Conservation (phyloP, 306 rosid species). For the Quercus glauca region DNA sequence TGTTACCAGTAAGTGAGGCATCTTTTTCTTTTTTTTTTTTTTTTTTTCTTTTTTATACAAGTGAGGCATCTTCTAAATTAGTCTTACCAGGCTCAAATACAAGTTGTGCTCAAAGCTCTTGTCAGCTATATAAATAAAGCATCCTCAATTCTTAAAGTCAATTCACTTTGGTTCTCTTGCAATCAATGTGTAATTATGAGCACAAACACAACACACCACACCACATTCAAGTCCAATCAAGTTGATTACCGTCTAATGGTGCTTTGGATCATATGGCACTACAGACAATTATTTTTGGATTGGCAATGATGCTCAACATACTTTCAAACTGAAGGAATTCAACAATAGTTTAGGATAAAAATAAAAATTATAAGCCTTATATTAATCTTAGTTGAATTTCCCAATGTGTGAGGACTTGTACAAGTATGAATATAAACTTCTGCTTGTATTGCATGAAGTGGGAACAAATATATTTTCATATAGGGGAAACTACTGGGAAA, state of each 20-base stretch:
- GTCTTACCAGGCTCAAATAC: background rate
- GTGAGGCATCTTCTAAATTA: background rate
- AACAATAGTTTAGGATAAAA: background rate
- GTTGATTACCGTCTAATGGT: background rate
- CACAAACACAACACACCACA: background rate
- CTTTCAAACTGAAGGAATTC: background rate
- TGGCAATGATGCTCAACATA: background rate
- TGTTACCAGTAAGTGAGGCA: background rate
- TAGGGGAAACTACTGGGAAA: slow-evolving; percentile 22
- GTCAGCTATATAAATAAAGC: background rate
- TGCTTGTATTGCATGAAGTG: slow-evolving; percentile 34
- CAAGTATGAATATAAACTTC: slow-evolving; percentile 60
- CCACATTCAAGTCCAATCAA: slow-evolving; percentile 21
- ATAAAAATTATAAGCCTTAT: slow-evolving; percentile 22
- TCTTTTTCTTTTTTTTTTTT: background rate
- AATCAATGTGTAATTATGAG: background rate
- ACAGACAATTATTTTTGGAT: background rate
- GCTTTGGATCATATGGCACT: background rate
- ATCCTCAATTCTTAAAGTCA: background rate
- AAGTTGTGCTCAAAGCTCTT: background rate
- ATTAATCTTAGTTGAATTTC: slow-evolving; percentile 40
- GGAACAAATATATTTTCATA: slow-evolving; percentile 44
- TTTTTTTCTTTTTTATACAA: too few relatives aligned
- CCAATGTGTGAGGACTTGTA: slow-evolving; percentile 37
- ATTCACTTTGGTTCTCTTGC: background rate